Evolutionary conservation across 371 early-diverging fungal species (phyloP).

Genomic region (Mucor indicus): DNA sequence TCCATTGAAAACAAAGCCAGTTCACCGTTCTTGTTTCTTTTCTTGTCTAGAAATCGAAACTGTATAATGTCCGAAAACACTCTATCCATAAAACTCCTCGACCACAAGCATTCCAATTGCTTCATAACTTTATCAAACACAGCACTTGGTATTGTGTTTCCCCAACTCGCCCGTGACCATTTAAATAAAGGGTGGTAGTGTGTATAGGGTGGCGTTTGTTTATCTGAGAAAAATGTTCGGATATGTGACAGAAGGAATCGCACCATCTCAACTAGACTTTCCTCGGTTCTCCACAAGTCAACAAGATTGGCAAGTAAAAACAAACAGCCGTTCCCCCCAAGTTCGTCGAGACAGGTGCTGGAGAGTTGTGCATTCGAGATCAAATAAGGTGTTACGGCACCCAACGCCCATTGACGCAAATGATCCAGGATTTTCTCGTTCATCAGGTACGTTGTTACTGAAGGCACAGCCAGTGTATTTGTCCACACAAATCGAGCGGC

Average conservation of each 20-base stretch:
- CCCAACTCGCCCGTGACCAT: conserved; percentile 50
- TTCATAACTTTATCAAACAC: conserved; percentile 44
- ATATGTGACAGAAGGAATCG: conserved; percentile 33
- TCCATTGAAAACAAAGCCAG: conserved; percentile 47
- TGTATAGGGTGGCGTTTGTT: conserved; percentile 37
- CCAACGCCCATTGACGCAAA: conserved; percentile 12
- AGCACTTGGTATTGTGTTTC: conserved; percentile 36
- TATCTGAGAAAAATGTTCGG: conserved; percentile 41
- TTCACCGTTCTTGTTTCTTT: conserved; percentile 3
- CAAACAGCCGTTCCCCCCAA: conserved; percentile 51
- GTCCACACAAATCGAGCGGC: conserved; percentile 21
- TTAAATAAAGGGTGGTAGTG: conserved; percentile 67
- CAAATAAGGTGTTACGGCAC: conserved; percentile 1
- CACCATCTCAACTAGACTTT: conserved; percentile 27
- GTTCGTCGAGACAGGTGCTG: background rate
- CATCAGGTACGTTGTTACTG: conserved; percentile 14
- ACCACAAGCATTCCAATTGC: conserved; percentile 61
- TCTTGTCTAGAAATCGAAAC: conserved; percentile 15
- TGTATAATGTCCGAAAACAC: conserved; percentile 37
- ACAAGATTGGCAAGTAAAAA: conserved; percentile 59
- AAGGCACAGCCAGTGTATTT: conserved; percentile 21
- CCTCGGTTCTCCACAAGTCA: conserved; percentile 27
- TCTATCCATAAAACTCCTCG: conserved; percentile 48
- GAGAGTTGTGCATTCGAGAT: background rate
- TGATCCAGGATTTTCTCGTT: conserved; percentile 19